Base-by-base conservation (phyloP, 768 basidiomycete genomes). In the Atractiella rhizophila region DNA sequence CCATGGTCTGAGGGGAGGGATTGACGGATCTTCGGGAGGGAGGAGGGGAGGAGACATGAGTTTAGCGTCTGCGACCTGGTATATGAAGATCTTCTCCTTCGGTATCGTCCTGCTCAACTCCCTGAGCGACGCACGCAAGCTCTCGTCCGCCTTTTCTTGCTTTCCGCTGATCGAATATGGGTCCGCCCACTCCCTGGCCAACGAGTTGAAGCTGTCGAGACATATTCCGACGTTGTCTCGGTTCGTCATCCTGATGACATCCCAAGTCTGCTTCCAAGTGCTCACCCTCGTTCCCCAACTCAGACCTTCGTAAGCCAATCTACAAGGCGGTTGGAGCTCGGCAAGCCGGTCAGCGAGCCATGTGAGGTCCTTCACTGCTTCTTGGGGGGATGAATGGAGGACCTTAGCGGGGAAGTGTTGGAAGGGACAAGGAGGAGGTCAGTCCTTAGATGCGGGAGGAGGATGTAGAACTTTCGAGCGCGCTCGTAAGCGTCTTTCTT, bases 111-210 rank as follows among this genome's bases (percentile, higher is more conserved):
- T 41, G 8, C 51, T 48, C 19, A 62, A 52, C 26, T 56, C 50
- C 11, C 37, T 40, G 28, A 62, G 51, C 46, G 58, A 58, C 30
- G 24, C 11, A 19, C 38, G 40, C 35, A 51, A 35, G 28, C 37
- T 35, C 2, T 37, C 40, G 28, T 53, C 49, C 19, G 46, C 52
- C 18, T 45, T 37, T 27, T 41, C 31, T 2, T 51, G 46, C 27
- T 51, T 51, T 16, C 56, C 48, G 7, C 54, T 55, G 10, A 51
- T 45, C 15, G 45, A 40, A 25, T 56, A 53, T 4, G 62, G 62
- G 43, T 61, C 60, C 26, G 60, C 62, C 49, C 60, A 63, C 54
- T 63, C 60, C 44, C 57, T 55, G 2, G 53, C 62, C 23, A 59
- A 58, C 18, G 47, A 55, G 44, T 62, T 62, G 52, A 62, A 63